Base-by-base conservation (phyloP, 1,284 basidiomycete genomes). In the Dichomitus squalens region DNA sequence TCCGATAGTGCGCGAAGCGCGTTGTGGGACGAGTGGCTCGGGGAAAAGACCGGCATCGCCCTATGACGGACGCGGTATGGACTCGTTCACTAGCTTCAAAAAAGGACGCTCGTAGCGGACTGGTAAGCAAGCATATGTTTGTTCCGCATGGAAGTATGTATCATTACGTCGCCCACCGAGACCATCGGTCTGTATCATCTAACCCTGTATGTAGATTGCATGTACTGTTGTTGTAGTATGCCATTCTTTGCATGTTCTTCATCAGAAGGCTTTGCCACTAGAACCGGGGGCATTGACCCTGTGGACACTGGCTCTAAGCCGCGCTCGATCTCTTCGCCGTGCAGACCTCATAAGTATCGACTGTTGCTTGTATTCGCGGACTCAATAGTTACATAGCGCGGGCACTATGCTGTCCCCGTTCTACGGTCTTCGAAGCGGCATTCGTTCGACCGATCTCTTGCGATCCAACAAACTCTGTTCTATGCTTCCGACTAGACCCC, bases 1-100 rank as follows among this genome's bases (percentile, higher is more conserved):
- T 70, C 75, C 25, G 76, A 81, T 49, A 66, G 65, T 12, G 70
- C 74, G 31, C 72, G 85, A 29, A 70, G 71, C 55, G 64, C 53
- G 60, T 66, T 70, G 64, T 73, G 71, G 74, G 63, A 58, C 50
- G 68, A 71, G 43, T 73, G 71, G 70, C 55, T 61, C 52, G 67
- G 57, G n/a, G 59, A 64, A 40, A 62, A 62, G 44, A 59, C 54
- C 20, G 66, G 63, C 5, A 52, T 59, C 52, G 64, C 64, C 43
- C 49, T 63, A 39, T 41, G 33, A 23, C 31, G 25, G n/a, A 4
- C 23, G 46, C 27, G 44, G 29, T 39, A 8, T 7, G n/a, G n/a
- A 34, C 49, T 21, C 27, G 39, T 33, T 48, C 36, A 18, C 25
- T 41, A 39, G 36, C 48, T 50, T 40, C 9, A 23, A 33, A n/a